A percentile compares a stretch with the other conserved stretches of the same genome.
Evolutionary conservation across 768 basidiomycete genomes (phyloP).

Genomic region (Psilocybe cyanescens): DNA sequence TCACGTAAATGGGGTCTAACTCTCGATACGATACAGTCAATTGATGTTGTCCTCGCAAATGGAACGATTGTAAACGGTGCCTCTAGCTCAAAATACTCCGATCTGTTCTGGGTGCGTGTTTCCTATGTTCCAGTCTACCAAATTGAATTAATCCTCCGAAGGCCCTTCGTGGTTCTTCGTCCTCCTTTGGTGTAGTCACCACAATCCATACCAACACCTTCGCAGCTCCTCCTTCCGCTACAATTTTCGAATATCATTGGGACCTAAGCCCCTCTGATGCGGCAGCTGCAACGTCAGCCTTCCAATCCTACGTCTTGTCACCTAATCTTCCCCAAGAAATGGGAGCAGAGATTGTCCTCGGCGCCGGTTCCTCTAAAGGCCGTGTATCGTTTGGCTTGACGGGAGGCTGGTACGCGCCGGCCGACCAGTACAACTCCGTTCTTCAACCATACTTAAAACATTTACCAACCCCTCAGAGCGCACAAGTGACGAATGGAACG

Average conservation of each 20-base stretch:
- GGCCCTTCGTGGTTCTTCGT: slow-evolving; percentile 41
- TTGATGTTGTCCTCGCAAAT: slow-evolving; percentile 31
- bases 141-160: slow-evolving; percentile 10
- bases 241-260: slow-evolving; percentile 41
- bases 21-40: slow-evolving; percentile 26
- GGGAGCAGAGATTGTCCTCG: slow-evolving; percentile 33
- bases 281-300: slow-evolving; percentile 31
- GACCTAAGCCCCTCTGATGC: slow-evolving; percentile 30
- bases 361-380: slow-evolving; percentile 26
- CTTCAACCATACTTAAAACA: slow-evolving; percentile 33
- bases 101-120: slow-evolving; percentile 31
- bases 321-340: slow-evolving; percentile 34
- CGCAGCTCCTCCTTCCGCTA: slow-evolving; percentile 34
- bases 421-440: slow-evolving; percentile 23
- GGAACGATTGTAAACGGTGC: slow-evolving; percentile 24
- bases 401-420: slow-evolving; percentile 34
- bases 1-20: slow-evolving; percentile 33
- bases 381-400: slow-evolving; percentile 30
- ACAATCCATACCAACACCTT: slow-evolving; percentile 36
- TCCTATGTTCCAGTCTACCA: neutral
- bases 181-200: slow-evolving; percentile 43
- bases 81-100: slow-evolving; percentile 23
- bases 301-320: slow-evolving; percentile 36
- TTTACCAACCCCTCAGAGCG: slow-evolving; percentile 25
- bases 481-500: slow-evolving; percentile 16